Evolutionary conservation across 2,329 filamentous ascomycete genomes (phyloP).

Genomic region (Cladophialophora psammophila): DNA sequence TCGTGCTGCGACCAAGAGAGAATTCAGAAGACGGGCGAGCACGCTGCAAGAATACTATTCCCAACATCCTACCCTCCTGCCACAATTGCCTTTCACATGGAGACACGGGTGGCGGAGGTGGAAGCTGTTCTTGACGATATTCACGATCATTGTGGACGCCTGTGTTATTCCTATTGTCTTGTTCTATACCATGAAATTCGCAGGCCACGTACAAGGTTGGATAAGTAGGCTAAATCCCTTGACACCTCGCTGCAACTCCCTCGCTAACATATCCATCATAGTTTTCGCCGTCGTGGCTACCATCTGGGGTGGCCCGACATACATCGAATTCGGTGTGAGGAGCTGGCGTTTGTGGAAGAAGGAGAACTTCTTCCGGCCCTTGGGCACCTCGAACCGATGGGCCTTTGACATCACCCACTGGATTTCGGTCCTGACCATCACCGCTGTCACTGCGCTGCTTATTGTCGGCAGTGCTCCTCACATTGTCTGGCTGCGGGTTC

Average conservation of each 20-base stretch:
- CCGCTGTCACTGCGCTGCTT: slow-evolving; percentile 36
- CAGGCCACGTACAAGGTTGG: slow-evolving; percentile 38
- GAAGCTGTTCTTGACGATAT: slow-evolving; percentile 39
- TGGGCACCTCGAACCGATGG: slow-evolving; percentile 40
- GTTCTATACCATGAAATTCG: slow-evolving; percentile 40
- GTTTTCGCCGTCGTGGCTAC: slow-evolving; percentile 41
- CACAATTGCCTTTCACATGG: slow-evolving; percentile 42
- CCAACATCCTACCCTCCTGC: slow-evolving; percentile 39
- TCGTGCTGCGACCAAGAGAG: slow-evolving; percentile 41
- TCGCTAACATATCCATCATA: slow-evolving; percentile 17
- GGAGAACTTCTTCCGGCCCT: slow-evolving; percentile 41
- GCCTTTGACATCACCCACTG: slow-evolving; percentile 40
- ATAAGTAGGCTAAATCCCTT: slow-evolving; percentile 28
- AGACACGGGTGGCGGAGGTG: slow-evolving; percentile 38
- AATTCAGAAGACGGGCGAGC: slow-evolving; percentile 40
- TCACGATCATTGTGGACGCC: slow-evolving; percentile 40
- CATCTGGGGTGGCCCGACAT: slow-evolving; percentile 42
- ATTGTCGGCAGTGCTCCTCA: slow-evolving; percentile 41
- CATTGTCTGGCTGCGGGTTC: slow-evolving; percentile 40
- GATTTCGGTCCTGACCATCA: slow-evolving; percentile 38
- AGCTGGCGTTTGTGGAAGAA: slow-evolving; percentile 40
- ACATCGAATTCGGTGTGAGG: slow-evolving; percentile 40
- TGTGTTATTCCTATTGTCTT: slow-evolving; percentile 40
- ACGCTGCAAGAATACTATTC: slow-evolving; percentile 41
- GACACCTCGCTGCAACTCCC: not conserved